These are phyloP conservation scores for Cyberlindnera americana DNA, from an alignment of 805 yeast species.

Conservation along the genomic window DNA sequence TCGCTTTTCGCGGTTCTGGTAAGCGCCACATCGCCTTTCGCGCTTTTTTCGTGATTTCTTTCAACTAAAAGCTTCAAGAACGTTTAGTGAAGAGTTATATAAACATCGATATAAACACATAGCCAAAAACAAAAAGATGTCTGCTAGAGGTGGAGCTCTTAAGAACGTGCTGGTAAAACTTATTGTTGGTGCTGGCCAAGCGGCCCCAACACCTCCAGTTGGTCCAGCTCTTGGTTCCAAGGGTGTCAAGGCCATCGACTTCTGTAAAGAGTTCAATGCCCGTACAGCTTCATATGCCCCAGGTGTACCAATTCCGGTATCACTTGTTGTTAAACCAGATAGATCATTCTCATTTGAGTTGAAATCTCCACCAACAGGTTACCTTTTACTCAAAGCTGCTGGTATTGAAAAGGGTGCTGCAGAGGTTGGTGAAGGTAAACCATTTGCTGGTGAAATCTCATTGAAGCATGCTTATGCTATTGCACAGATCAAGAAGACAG, in stretches of 20 bases:
- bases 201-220: conserved; percentile 98
- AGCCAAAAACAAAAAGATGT: conserved; percentile 13
- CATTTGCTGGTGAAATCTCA: conserved; percentile 59
- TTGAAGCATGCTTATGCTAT: conserved; percentile 92
- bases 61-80: no score
- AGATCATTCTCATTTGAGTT: conserved; percentile 81
- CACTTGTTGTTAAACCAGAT: conserved; percentile 87
- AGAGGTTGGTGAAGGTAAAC: conserved; percentile 49
- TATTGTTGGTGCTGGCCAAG: conserved; percentile 95
- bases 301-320: conserved; percentile 87
- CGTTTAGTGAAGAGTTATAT: no score
- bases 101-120: not conserved
- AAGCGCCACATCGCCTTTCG: no score
- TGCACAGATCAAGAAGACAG: conserved; percentile 89
- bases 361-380: conserved; percentile 90
- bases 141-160: conserved; percentile 25
- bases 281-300: conserved; percentile 84
- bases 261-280: conserved; percentile 97
- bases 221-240: conserved; percentile 98
- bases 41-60: no score
- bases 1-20: no score
- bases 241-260: conserved; percentile 98
- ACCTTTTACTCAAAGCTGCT: conserved; percentile 78
- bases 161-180: conserved; percentile 68
- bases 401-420: conserved; percentile 77